phyloP scores from a whole-genome alignment of 2,329 filamentous ascomycete genomes.

The Lecanicillium sp. region DNA sequence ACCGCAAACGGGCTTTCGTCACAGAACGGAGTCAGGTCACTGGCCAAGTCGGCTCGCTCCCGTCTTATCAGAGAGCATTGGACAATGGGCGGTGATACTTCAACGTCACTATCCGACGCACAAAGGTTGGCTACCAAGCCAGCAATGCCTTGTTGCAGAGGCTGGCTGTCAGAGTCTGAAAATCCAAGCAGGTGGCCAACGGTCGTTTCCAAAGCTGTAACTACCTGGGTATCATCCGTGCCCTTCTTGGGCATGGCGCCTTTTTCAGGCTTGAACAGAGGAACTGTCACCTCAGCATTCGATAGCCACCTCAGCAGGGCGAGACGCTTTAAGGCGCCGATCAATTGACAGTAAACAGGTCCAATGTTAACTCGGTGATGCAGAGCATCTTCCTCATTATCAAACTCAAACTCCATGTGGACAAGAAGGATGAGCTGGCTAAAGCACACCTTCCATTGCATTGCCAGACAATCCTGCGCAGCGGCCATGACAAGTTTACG shows the following conservation, averaged over 20 bases:
- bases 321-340: constrained; percentile 62
- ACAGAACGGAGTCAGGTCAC: constrained; percentile 48
- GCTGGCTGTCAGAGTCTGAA: constrained; percentile 38
- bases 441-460: constrained; percentile 67
- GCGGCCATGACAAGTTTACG: constrained; percentile 66
- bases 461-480: constrained; percentile 67
- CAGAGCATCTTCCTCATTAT: constrained; percentile 60
- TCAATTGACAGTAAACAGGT: constrained; percentile 58
- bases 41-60: constrained; percentile 50
- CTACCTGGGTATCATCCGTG: constrained; percentile 36
- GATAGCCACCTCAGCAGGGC: constrained; percentile 67
- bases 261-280: constrained; percentile 32
- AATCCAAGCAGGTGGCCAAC: constrained; percentile 57
- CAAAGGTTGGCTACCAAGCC: constrained; percentile 59
- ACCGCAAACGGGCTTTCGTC: constrained; percentile 54
- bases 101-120: constrained; percentile 56
- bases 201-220: constrained; percentile 52
- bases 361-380: constrained; percentile 56
- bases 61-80: constrained; percentile 55
- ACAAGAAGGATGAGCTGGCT: constrained; percentile 76
- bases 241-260: constrained; percentile 29
- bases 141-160: constrained; percentile 52
- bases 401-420: constrained; percentile 78
- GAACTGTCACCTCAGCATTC: constrained; percentile 46
- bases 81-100: constrained; percentile 50